phyloP scores from a whole-genome alignment of 2,329 filamentous ascomycete genomes.

The Exophiala sp. region DNA sequence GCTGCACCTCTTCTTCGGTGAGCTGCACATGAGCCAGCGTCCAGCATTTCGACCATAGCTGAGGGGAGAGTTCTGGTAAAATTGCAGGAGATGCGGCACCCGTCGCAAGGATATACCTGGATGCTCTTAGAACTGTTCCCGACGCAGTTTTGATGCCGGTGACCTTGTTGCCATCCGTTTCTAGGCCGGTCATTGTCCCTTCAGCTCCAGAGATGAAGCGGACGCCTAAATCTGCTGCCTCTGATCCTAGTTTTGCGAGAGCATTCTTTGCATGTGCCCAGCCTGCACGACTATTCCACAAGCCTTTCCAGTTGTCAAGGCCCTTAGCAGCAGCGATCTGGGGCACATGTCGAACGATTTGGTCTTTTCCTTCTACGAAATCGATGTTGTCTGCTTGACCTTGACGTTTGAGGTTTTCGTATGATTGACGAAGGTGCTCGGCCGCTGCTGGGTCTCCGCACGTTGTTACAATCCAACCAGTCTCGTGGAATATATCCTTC shows the following conservation, averaged over 20 bases:
- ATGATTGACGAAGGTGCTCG: background rate
- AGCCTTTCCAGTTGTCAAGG: background rate
- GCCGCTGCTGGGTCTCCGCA: conserved; percentile 4
- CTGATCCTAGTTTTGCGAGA: background rate
- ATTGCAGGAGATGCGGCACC: background rate
- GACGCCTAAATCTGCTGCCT: background rate
- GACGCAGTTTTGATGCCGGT: background rate
- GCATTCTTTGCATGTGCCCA: background rate
- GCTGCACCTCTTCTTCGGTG: conserved; percentile 12
- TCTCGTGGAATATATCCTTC: background rate
- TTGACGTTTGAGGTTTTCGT: background rate
- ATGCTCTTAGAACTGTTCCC: background rate
- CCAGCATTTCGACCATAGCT: conserved; percentile 19
- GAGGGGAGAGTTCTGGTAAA: background rate
- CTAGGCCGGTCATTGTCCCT: background rate
- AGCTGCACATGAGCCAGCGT: conserved; percentile 24
- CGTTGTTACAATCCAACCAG: conserved; percentile 1
- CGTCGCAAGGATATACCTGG: background rate
- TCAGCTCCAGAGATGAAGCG: background rate
- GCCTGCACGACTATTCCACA: background rate
- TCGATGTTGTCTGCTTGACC: background rate
- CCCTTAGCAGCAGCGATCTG: background rate
- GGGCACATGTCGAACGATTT: background rate
- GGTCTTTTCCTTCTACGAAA: background rate
- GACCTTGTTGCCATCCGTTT: background rate